Base-by-base conservation (phyloP, 139 green algal genomes). In the Coelastrella sp. region DNA sequence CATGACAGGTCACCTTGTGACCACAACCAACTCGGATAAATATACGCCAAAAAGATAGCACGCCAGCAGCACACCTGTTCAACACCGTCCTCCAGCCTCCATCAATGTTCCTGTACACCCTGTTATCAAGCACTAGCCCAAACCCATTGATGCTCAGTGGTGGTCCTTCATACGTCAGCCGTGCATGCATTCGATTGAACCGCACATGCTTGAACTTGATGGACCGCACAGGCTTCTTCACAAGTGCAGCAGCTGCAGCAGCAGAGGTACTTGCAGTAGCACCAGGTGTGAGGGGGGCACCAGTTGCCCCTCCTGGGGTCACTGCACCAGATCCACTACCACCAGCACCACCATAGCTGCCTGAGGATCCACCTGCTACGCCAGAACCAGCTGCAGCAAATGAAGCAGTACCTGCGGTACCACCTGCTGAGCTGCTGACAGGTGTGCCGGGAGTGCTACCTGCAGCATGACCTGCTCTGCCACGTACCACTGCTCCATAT, bases 131-230 rank as follows among this genome's bases (percentile, higher is more conserved):
- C 30, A 97, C 88, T 79, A 97, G 73, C n/a, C 92, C 92, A 79
- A 93, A 92, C 88, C 94, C 92, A 60, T 57, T 92, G 86, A 94
- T 91, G 50, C 72, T 90, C 21, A 94, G 35, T 6, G 85, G 89
- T n/a, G 91, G 88, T 2, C 92, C 93, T 63, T 93, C 76, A 69
- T 94, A 97, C 9, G 93, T 94, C 25, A 94, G 77, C 6, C 91
- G 83, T 32, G 90, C 93, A 78, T 93, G 88, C 69, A 95, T 91
- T 43, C 92, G 88, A 88, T 96, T 97, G 80, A 96, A 88, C 67
- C 92, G 91, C 17, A 97, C 92, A 63, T 96, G 90, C 60, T 90
- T 88, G 88, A 97, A 97, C 41, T 88, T 85, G 37, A 90, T 81
- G 67, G 35, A 48, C 37, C 82, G 35, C n/a, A 59, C 43, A 25